phyloP scores from a whole-genome alignment of 768 basidiomycete species.

The Russula sp. region DNA sequence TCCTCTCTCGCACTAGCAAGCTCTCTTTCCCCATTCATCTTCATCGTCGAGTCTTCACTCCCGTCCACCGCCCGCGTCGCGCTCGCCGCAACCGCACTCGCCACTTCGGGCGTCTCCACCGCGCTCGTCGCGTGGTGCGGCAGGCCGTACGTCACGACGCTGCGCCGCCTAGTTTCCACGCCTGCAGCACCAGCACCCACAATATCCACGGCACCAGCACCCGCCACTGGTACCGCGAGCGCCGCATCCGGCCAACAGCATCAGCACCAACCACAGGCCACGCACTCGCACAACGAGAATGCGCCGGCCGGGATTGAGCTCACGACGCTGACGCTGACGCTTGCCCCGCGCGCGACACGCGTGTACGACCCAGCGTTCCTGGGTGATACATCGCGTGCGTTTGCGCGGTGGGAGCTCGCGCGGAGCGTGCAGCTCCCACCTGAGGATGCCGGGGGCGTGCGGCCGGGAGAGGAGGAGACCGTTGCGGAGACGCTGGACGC shows the following conservation, averaged over 20 bases:
- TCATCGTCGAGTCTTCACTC: slow-evolving; percentile 72
- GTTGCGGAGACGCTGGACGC: slow-evolving; percentile 68
- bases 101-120: slow-evolving; percentile 69
- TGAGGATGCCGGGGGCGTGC: slow-evolving; percentile 33
- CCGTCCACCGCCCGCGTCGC: slow-evolving; percentile 62
- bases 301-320: slow-evolving; percentile 55
- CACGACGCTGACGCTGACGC: slow-evolving; percentile 56
- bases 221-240: slow-evolving; percentile 27
- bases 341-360: slow-evolving; percentile 57
- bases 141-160: slow-evolving; percentile 63
- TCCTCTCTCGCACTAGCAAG: slow-evolving; percentile 66
- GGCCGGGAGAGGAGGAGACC: slow-evolving; percentile 61
- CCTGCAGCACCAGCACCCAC: not conserved
- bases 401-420: slow-evolving; percentile 80
- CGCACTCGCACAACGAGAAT: slow-evolving; percentile 24
- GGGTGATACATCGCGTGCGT: slow-evolving; percentile 56
- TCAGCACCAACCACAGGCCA: slow-evolving; percentile 28
- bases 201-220: not conserved
- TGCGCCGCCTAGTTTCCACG: slow-evolving; percentile 39
- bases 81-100: slow-evolving; percentile 63
- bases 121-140: slow-evolving; percentile 67
- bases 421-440: slow-evolving; percentile 41
- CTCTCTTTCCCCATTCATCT: slow-evolving; percentile 72
- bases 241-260: not conserved
- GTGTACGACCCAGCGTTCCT: slow-evolving; percentile 74